Conservation (phyloP, 352 stramenopile species). For the Globisporangium nagaii region DNA sequence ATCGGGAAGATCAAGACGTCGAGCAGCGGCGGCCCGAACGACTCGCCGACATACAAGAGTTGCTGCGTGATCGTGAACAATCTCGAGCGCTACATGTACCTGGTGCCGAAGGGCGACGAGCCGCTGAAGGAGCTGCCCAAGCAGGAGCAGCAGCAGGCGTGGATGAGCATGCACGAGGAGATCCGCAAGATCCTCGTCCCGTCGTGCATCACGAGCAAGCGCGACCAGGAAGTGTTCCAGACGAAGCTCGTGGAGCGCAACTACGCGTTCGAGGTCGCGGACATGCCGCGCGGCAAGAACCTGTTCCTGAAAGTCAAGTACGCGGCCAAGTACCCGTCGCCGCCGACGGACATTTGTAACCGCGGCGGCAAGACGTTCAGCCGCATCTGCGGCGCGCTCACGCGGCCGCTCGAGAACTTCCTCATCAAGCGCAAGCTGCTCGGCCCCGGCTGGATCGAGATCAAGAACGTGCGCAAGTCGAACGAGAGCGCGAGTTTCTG, state of each 20-base stretch:
- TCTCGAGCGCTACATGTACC: constrained; percentile 95
- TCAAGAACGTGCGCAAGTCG: constrained; percentile 82
- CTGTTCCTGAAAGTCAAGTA: constrained; percentile 98
- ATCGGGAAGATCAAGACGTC: constrained; percentile 94
- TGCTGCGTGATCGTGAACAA: constrained; percentile 96
- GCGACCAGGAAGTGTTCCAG: constrained; percentile 84
- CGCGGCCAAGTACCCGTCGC: constrained; percentile 87
- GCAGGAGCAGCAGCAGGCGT: constrained; percentile 83
- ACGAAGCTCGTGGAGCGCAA: constrained; percentile 95
- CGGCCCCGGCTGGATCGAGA: constrained; percentile 96
- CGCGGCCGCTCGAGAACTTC: constrained; percentile 95
- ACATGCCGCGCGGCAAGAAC: constrained; percentile 93
- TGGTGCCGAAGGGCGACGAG: constrained; percentile 58
- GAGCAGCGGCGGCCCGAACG: constrained; percentile 16
- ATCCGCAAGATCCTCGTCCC: constrained; percentile 89
- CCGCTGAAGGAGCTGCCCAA: constrained; percentile 85
- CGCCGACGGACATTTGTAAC: constrained; percentile 76
- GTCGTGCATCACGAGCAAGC: constrained; percentile 64
- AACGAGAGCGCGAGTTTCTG: constrained; percentile 87
- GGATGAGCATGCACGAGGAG: constrained; percentile 87
- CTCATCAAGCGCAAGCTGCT: constrained; percentile 96
- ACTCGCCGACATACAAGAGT: constrained; percentile 82
- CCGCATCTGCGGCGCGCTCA: constrained; percentile 94
- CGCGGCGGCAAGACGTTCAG: constrained; percentile 89
- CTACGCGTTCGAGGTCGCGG: constrained; percentile 97